phyloP scores from a whole-genome alignment of 352 stramenopile genomes.

The Phytopythium vexans region DNA sequence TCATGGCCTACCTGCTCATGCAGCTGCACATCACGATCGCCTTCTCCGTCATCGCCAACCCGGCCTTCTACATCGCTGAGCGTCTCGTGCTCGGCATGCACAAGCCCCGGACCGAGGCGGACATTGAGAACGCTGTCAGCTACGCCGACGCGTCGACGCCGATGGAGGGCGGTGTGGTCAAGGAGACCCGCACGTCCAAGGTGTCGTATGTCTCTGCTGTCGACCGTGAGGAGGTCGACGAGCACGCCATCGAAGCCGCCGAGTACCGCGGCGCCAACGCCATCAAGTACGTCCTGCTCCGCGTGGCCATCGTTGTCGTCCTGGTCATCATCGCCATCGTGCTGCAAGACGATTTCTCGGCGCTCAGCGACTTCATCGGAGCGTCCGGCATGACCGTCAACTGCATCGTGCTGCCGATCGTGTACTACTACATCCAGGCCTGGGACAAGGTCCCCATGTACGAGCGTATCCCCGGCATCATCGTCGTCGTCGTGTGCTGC shows the following conservation, averaged over 20 bases:
- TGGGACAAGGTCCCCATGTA: conserved; percentile 21
- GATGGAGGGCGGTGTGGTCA: conserved; percentile 9
- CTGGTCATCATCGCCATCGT: conserved; percentile 35
- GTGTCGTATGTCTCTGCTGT: conserved; percentile 18
- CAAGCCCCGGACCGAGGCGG: conserved; percentile 21
- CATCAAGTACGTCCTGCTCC: conserved; percentile 37
- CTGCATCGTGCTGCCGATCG: conserved; percentile 42
- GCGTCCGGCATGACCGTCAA: conserved; percentile 40
- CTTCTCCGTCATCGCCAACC: conserved; percentile 57
- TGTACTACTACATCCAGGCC: conserved; percentile 36
- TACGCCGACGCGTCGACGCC: conserved; percentile 14
- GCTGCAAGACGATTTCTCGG: conserved; percentile 42
- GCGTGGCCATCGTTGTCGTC: conserved; percentile 26
- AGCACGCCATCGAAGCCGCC: conserved; percentile 11
- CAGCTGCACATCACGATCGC: conserved; percentile 36
- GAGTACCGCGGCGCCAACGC: conserved; percentile 32
- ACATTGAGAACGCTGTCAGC: conserved; percentile 21
- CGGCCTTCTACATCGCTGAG: conserved; percentile 31
- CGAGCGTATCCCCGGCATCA: conserved; percentile 18
- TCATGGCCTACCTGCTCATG: conserved; percentile 49
- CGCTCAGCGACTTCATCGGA: conserved; percentile 35
- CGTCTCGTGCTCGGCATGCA: conserved; percentile 36
- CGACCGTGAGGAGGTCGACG: conserved; percentile 15
- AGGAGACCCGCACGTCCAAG: conserved; percentile 11
- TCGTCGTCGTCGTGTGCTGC: conserved; percentile 23